These are phyloP conservation scores for Tricholoma sp. DNA, from an alignment of 768 basidiomycete genomes.

Conservation along the genomic window DNA sequence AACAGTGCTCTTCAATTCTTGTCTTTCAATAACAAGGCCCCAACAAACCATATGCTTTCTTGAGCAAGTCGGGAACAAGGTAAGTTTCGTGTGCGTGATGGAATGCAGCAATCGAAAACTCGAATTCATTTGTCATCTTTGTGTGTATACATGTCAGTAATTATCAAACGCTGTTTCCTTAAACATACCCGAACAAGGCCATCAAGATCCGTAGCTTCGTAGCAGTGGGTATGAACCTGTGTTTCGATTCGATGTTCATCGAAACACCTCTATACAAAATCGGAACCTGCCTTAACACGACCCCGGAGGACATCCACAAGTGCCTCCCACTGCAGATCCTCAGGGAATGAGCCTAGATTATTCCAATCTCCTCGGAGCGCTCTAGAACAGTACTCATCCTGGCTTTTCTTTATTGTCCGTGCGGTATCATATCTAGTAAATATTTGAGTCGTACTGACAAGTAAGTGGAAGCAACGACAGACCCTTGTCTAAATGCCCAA, in stretches of 20 bases:
- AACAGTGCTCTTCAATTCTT: neutral
- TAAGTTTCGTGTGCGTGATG: constrained; percentile 82
- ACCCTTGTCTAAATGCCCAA: constrained; percentile 68
- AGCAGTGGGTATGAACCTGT: constrained; percentile 51
- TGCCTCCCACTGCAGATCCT: constrained; percentile 73
- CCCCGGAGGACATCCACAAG: constrained; percentile 76
- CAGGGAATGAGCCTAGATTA: constrained; percentile 54
- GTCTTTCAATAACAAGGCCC: neutral
- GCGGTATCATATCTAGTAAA: constrained; percentile 55
- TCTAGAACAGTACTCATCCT: constrained; percentile 62
- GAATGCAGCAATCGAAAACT: constrained; percentile 71
- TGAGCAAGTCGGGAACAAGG: constrained; percentile 72
- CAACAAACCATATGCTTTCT: constrained; percentile 56
- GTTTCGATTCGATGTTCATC: constrained; percentile 4
- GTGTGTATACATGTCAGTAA: constrained; percentile 13
- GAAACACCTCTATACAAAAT: neutral
- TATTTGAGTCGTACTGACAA: neutral
- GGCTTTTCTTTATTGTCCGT: constrained; percentile 54
- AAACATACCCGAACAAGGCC: constrained; percentile 58
- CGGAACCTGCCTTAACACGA: constrained; percentile 55
- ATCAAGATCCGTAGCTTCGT: constrained; percentile 66
- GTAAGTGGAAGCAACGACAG: constrained; percentile 8
- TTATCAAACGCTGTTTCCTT: neutral
- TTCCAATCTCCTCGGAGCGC: constrained; percentile 42
- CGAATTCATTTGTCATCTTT: constrained; percentile 79